Evolutionary conservation across 2,329 filamentous ascomycete species (phyloP), one percentile per base, ranked within the genome.

Genomic region (Apiospora phragmitis): DNA sequence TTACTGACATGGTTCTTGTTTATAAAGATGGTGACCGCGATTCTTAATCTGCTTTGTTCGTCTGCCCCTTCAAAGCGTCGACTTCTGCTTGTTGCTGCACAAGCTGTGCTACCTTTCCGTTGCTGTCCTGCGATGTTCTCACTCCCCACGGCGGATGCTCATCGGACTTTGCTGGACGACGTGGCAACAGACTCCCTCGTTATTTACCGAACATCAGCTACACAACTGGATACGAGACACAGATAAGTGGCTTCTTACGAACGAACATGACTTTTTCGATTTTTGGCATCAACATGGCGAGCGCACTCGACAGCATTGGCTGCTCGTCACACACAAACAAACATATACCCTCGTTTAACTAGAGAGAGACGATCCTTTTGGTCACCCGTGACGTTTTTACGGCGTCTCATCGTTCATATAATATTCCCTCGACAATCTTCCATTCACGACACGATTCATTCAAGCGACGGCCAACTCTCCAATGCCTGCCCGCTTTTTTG

Each of bases 11-110:
- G 80, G 80, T 81, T 65, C 75, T 82, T 76, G 78, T 83, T 75
- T 74, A 79, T 76, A 77, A 80, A 85, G 83, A 85, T 79, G 83
- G 83, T 75, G 82, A 82, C 72, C 75, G 80, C 76, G 82, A 84
- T 38, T 68, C 67, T 41, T 68, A 68, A 67, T 26, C 43, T 67
- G 65, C 65, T 67, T 67, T 67, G 65, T 45, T 67, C 65, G 65
- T 62, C 26, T 32, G 65, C 45, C 65, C 65, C 65, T 67, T 43
- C 42, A 67, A 67, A 67, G 55, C 55, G 55, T 62, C 55, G 32
- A 62, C 55, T 62, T 62, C 32, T 62, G 55, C 55, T 62, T 62
- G 55, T 38, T 62, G 55, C 55, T 62, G 55, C 38, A 62, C 55
- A 21, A 21, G 55, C 55, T 62, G 55, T 62, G 32, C 32, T 38